These are phyloP conservation scores for Arthrinium phaeospermum DNA, from an alignment of 2,329 filamentous ascomycete genomes.

Conservation along the genomic window DNA sequence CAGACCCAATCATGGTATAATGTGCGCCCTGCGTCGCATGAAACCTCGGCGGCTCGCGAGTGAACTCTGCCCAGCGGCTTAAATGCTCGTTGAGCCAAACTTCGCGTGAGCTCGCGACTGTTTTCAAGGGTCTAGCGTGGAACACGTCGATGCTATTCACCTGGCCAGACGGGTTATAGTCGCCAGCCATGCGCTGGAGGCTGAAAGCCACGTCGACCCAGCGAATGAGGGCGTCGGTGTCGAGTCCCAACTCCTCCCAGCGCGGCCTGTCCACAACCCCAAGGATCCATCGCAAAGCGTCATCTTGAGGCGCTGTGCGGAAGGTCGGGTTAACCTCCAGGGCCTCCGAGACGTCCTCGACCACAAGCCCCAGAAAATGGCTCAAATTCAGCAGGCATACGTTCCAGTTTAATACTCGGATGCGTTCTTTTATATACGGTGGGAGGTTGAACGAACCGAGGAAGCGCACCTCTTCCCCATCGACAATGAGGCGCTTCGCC, in stretches of 20 bases:
- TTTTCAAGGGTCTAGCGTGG: constrained; percentile 41
- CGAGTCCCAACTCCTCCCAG: constrained; percentile 43
- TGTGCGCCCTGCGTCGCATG: constrained; percentile 45
- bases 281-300: too few species aligned
- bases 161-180: constrained; percentile 51
- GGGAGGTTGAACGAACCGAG: constrained; percentile 49
- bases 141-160: constrained; percentile 49
- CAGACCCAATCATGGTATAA: constrained; percentile 45
- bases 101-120: constrained; percentile 33
- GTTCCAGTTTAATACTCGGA: constrained; percentile 41
- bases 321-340: too few species aligned
- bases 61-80: constrained; percentile 1
- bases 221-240: constrained; percentile 31
- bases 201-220: constrained; percentile 45
- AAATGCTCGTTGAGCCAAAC: constrained; percentile 41
- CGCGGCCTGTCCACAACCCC: too few species aligned
- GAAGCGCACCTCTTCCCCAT: constrained; percentile 47
- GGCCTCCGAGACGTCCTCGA: constrained; percentile 30
- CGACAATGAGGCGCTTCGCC: constrained; percentile 46
- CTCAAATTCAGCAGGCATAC: constrained; percentile 41
- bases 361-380: constrained; percentile 41
- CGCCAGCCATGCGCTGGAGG: constrained; percentile 43
- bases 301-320: too few species aligned
- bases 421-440: constrained; percentile 46
- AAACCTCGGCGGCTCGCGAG: constrained; percentile 33